Evolutionary conservation across 768 basidiomycete species (phyloP).

Genomic region (Hydnum rufescens): DNA sequence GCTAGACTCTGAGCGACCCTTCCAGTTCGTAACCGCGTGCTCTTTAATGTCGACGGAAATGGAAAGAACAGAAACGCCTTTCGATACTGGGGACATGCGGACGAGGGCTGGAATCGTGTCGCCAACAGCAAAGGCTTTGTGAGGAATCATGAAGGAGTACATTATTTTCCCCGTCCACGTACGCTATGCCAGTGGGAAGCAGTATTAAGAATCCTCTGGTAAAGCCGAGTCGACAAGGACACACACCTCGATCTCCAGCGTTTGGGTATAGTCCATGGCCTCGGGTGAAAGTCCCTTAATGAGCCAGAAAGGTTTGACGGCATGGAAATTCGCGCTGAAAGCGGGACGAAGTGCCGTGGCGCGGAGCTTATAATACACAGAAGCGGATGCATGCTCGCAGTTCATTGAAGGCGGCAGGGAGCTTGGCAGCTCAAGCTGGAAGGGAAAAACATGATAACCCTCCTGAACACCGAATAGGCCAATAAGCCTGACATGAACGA

Average conservation of each 20-base stretch:
- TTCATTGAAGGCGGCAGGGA: constrained; percentile 58
- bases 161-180: constrained; percentile 96
- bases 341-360: constrained; percentile 55
- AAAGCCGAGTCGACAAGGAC: background rate
- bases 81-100: constrained; percentile 72
- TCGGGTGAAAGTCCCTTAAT: constrained; percentile 57
- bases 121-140: constrained; percentile 89
- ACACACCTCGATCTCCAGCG: constrained; percentile 39
- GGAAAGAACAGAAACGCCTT: constrained; percentile 55
- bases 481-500: background rate
- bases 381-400: constrained; percentile 14
- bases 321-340: constrained; percentile 41
- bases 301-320: constrained; percentile 40
- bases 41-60: constrained; percentile 58
- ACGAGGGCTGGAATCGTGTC: constrained; percentile 63
- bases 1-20: background rate
- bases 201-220: constrained; percentile 16
- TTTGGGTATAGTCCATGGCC: constrained; percentile 88
- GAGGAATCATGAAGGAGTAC: constrained; percentile 85
- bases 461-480: constrained; percentile 20
- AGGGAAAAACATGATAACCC: constrained; percentile 86
- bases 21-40: constrained; percentile 31
- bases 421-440: constrained; percentile 70
- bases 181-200: constrained; percentile 28
- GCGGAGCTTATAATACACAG: constrained; percentile 74